Evolutionary conservation across 176 grass and related monocot species (phyloP).

Genomic region (Carex kokanica): DNA sequence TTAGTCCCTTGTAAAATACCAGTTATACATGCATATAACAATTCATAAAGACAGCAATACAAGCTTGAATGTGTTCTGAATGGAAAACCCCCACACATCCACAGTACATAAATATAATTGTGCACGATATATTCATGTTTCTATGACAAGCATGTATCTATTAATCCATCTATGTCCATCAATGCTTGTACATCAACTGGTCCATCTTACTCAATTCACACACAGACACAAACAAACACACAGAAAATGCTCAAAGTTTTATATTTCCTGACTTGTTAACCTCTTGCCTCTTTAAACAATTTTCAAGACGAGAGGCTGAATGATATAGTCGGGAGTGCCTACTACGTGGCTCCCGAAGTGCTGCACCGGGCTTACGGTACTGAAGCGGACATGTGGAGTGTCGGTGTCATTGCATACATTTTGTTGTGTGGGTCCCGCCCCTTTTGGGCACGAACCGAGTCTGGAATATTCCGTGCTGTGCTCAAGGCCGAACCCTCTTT

Average conservation of each 20-base stretch:
- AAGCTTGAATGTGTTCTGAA: background rate
- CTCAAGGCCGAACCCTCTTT: constrained; percentile 98
- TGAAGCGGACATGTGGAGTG: constrained; percentile 99
- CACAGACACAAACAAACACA: background rate
- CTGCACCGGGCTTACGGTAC: constrained; percentile 90
- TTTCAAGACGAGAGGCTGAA: constrained; percentile 90
- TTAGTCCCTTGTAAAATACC: background rate
- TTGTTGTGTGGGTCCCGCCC: constrained; percentile 92
- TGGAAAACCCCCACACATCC: background rate
- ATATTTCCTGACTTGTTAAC: constrained; percentile 25
- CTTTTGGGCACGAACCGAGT: constrained; percentile 96
- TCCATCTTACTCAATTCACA: background rate
- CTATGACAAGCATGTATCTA: background rate
- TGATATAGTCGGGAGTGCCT: constrained; percentile 97
- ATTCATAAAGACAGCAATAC: background rate
- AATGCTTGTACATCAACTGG: background rate
- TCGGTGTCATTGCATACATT: constrained; percentile 98
- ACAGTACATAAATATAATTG: background rate
- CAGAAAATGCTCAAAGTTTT: background rate
- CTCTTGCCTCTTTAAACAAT: constrained; percentile 9
- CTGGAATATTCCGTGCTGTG: constrained; percentile 96
- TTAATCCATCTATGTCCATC: background rate
- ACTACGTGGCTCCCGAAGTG: constrained; percentile 98
- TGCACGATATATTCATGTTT: constrained; percentile 4
- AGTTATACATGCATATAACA: background rate